phyloP scores from a whole-genome alignment of 352 stramenopile genomes.

The Globisporangium nagaii region DNA sequence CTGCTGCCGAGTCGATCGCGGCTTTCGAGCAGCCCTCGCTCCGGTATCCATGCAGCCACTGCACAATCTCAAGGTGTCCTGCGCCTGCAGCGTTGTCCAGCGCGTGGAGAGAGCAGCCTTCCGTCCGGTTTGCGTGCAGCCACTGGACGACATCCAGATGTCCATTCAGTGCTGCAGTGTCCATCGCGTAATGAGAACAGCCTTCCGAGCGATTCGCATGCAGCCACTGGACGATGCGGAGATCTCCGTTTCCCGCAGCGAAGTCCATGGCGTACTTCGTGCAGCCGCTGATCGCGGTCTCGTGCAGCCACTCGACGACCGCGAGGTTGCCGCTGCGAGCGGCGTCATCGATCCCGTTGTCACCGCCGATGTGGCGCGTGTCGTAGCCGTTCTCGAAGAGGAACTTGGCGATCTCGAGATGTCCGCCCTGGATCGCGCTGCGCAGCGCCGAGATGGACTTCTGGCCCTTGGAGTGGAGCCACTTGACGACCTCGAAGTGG shows the following conservation, averaged over 20 bases:
- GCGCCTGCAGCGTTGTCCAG: not conserved
- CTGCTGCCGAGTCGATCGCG: slow-evolving; percentile 20
- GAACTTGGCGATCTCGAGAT: slow-evolving; percentile 8
- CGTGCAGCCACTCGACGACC: not conserved
- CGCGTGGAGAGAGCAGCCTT: not conserved
- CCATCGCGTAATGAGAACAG: not conserved
- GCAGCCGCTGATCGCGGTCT: not conserved
- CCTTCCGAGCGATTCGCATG: not conserved
- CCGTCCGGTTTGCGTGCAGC: not conserved
- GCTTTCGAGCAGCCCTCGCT: slow-evolving; percentile 16
- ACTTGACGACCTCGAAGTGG: slow-evolving; percentile 5
- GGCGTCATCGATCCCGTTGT: slow-evolving; percentile 5
- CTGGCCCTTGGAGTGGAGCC: slow-evolving; percentile 8
- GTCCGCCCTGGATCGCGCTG: not conserved
- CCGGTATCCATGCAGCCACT: slow-evolving; percentile 14
- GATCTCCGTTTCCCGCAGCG: not conserved
- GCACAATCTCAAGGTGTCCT: not conserved
- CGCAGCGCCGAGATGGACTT: slow-evolving; percentile 4
- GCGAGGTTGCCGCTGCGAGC: slow-evolving; percentile 4
- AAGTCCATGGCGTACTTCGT: slow-evolving; percentile 3
- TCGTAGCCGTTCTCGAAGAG: slow-evolving; percentile 9
- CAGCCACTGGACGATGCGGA: slow-evolving; percentile 1
- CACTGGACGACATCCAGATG: not conserved
- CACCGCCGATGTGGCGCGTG: not conserved
- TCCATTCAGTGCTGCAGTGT: not conserved